Evolutionary conservation across 208 protist species (phyloP).

Genomic region (Kentomonas sorsogonicus): DNA sequence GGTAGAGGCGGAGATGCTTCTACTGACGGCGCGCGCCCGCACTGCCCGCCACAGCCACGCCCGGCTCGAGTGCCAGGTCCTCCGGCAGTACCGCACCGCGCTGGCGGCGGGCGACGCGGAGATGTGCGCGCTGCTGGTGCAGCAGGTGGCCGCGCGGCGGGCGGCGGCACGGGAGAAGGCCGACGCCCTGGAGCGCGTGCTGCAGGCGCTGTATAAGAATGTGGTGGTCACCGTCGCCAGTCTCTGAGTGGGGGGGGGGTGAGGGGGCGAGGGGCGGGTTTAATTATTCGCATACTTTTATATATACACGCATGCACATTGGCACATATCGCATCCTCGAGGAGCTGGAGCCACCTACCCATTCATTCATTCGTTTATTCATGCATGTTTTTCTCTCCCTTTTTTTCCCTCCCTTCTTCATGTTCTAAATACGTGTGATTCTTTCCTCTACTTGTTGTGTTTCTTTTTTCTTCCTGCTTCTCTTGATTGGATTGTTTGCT

Average conservation of each 20-base stretch:
- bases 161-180: slow-evolving; percentile 15
- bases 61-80: slow-evolving; percentile 32
- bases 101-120: slow-evolving; percentile 23
- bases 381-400: background rate
- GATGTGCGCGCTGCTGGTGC: slow-evolving; percentile 21
- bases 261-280: background rate
- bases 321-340: background rate
- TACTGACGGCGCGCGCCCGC: slow-evolving; percentile 45
- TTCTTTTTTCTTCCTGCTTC: background rate
- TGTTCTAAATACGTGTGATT: background rate
- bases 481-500: background rate
- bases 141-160: slow-evolving; percentile 31
- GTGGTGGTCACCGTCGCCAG: slow-evolving; percentile 29
- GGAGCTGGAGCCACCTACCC: background rate
- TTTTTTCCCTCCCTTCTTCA: background rate
- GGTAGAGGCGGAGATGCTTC: too few species aligned
- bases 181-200: slow-evolving; percentile 26
- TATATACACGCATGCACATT: background rate
- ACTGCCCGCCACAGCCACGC: slow-evolving; percentile 38
- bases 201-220: slow-evolving; percentile 38
- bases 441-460: background rate
- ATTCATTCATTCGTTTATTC: slow-evolving; percentile 3
- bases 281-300: slow-evolving; percentile 2
- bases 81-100: slow-evolving; percentile 39
- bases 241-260: slow-evolving; percentile 12